A percentile compares a stretch with the other conserved stretches of the same genome.
These are phyloP conservation scores for Groenewaldozyma salmanticensis DNA, from an alignment of 805 yeast species.

Conservation along the genomic window DNA sequence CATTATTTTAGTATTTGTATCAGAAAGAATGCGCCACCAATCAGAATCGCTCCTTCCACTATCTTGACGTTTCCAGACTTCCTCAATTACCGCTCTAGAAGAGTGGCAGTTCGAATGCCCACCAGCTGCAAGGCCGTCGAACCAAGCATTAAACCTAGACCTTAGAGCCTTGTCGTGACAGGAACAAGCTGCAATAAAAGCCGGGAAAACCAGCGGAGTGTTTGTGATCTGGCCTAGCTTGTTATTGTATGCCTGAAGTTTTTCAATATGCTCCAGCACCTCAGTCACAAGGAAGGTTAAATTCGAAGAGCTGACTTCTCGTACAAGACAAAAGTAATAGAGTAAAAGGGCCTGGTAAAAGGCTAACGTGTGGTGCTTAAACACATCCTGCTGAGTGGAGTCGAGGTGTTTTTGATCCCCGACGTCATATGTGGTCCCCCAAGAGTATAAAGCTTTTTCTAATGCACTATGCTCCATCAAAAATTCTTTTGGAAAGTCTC, in stretches of 20 bases:
- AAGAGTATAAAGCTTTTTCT: conserved; percentile 44
- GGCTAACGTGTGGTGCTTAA: conserved; percentile 71
- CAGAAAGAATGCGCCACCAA: conserved; percentile 71
- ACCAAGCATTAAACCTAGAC: conserved; percentile 60
- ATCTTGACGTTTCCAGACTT: conserved; percentile 71
- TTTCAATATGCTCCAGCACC: conserved; percentile 54
- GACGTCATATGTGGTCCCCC: conserved; percentile 59
- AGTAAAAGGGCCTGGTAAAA: conserved; percentile 65
- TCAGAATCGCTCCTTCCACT: conserved; percentile 48
- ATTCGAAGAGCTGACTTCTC: conserved; percentile 42
- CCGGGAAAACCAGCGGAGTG: conserved; percentile 81
- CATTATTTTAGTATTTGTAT: conserved; percentile 84
- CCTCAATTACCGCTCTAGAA: conserved; percentile 74
- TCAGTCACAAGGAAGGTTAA: conserved; percentile 56
- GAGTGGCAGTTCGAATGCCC: conserved; percentile 81
- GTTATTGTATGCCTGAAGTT: conserved; percentile 48
- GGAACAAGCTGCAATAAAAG: conserved; percentile 80
- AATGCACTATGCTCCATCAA: conserved; percentile 23
- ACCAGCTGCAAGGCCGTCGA: conserved; percentile 34
- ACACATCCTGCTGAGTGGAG: conserved; percentile 44
- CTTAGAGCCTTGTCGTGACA: conserved; percentile 41
- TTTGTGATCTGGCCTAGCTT: conserved; percentile 44
- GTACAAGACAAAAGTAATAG: conserved; percentile 58
- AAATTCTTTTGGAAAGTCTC: too few species aligned
- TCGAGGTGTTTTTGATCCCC: conserved; percentile 14